Evolutionary conservation across 106 monocot genomes (phyloP).

Genomic region (Dioscorea alata): DNA sequence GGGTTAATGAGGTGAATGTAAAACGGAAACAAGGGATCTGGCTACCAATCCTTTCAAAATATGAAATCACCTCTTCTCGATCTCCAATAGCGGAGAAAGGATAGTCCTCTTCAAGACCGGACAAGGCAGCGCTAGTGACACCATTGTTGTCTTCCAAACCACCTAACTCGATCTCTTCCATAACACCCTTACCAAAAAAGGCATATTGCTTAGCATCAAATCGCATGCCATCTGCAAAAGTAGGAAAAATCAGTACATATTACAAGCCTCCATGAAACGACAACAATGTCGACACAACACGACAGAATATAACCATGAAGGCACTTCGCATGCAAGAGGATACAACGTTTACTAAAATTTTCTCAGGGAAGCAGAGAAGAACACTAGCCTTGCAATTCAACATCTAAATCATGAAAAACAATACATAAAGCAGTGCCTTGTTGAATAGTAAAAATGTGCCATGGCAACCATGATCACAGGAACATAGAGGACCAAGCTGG

Average conservation of each 20-base stretch:
- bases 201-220: constrained; percentile 91
- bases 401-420: not conserved
- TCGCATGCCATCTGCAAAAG: constrained; percentile 29
- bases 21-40: not conserved
- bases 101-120: constrained; percentile 23
- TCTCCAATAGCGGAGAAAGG: constrained; percentile 18
- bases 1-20: not conserved
- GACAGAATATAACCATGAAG: too few relatives aligned
- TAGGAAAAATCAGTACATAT: not conserved
- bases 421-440: not conserved
- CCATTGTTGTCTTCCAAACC: constrained; percentile 55
- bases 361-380: too few relatives aligned
- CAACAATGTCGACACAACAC: too few relatives aligned
- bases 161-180: constrained; percentile 78
- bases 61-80: constrained; percentile 33
- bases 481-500: too few relatives aligned
- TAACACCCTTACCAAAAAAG: constrained; percentile 58
- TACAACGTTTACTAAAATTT: too few relatives aligned
- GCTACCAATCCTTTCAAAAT: not conserved
- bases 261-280: not conserved
- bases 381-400: too few relatives aligned
- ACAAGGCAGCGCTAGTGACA: constrained; percentile 12
- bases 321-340: too few relatives aligned
- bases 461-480: too few relatives aligned
- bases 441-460: too few relatives aligned